Percentiles rank a stretch among this genome's conserved stretches.
phyloP scores from a whole-genome alignment of 2,329 filamentous ascomycete genomes.

The Aspergillus transmontanensis region DNA sequence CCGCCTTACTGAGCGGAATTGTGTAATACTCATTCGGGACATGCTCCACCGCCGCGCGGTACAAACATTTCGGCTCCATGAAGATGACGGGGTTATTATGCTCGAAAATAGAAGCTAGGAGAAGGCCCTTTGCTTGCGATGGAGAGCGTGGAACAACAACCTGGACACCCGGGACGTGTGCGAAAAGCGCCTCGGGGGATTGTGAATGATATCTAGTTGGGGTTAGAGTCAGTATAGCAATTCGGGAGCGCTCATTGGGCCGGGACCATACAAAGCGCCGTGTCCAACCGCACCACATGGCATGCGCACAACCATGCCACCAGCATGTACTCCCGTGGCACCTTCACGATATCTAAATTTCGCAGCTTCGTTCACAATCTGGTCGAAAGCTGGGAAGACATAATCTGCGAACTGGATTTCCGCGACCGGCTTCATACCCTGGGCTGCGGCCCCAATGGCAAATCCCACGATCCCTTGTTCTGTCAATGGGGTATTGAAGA shows the following conservation, averaged over 20 bases:
- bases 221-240: neutral
- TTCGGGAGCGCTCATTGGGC: neutral
- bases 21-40: constrained; percentile 79
- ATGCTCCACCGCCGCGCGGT: constrained; percentile 88
- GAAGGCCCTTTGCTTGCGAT: constrained; percentile 82
- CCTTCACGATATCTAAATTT: constrained; percentile 81
- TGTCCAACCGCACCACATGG: constrained; percentile 88
- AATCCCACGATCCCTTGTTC: constrained; percentile 96
- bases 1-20: constrained; percentile 83
- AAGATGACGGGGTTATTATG: constrained; percentile 86
- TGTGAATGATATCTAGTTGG: constrained; percentile 74
- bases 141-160: constrained; percentile 87
- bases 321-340: constrained; percentile 65
- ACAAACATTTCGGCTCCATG: constrained; percentile 92
- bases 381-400: constrained; percentile 88
- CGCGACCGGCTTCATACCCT: constrained; percentile 89
- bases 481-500: constrained; percentile 94
- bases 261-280: constrained; percentile 64
- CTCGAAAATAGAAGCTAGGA: constrained; percentile 73
- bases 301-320: constrained; percentile 86
- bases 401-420: constrained; percentile 98
- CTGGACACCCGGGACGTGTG: constrained; percentile 80
- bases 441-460: constrained; percentile 83
- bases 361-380: constrained; percentile 89
- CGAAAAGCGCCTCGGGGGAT: constrained; percentile 84